Base-by-base conservation (phyloP, 1,284 basidiomycete species). In the Cutaneotrichosporon sp. region DNA sequence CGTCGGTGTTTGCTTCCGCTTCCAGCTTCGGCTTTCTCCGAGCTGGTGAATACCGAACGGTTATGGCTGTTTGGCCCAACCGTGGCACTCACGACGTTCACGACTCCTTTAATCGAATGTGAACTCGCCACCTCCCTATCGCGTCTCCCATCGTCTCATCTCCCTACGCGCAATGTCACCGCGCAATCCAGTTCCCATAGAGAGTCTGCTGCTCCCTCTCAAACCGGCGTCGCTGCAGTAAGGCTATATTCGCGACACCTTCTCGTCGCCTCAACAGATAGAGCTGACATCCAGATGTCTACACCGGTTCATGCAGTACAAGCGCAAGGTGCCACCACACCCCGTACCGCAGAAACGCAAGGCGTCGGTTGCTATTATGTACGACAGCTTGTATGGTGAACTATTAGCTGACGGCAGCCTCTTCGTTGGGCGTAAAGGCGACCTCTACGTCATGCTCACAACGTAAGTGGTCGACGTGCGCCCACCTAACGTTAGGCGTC, bases 351-450 rank as follows among this genome's bases (percentile, higher is more conserved):
- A 54, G 44, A 57, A 54, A 14, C 54, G 69, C n/a, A 62, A 57
- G 16, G 69, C 71, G 1, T 61, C 68, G n/a, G 70, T 73, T 2
- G 71, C 71, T 1, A 62, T 73, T 29, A 60, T 70, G 71, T 69
- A 41, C 22, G 34, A 11, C 4, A 10, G 19, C 43, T 34, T 5
- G 14, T 27, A n/a, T 16, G 9, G 24, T 17, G 3, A 35, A 11
- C 22, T 32, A 19, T 8, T 22, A 12, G 32, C 38, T 39, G 17
- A 33, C 24, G 5, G 22, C 38, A 72, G 70, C 3, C 70, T 92
- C 39, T 92, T 91, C 55, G 82, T 90, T 0, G 89, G 89, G 0
- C 77, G 88, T 6, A 79, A 80, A 44, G 88, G 88, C 4, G 87
- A 91, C 62, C 68, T 92, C 24, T 87, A 90, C 63, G 88, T 91